These are phyloP conservation scores for Rhododendron kiyosumense DNA, from an alignment of 148 eudicot species.

Conservation along the genomic window DNA sequence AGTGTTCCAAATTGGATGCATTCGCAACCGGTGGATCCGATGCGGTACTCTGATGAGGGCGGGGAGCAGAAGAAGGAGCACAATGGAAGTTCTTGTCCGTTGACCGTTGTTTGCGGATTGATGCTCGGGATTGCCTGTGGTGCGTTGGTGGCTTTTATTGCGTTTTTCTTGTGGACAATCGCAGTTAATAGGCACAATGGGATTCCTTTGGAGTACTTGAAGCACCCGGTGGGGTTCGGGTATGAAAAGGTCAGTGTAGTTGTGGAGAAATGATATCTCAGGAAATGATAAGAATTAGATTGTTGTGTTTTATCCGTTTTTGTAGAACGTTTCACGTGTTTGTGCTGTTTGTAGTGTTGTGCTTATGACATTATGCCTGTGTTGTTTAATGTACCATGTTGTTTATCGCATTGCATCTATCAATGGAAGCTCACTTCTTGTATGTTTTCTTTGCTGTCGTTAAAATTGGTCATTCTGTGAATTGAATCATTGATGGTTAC, in stretches of 20 bases:
- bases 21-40: slow-evolving; percentile 52
- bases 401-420: background rate
- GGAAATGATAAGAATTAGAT: background rate
- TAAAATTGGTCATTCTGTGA: background rate
- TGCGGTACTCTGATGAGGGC: slow-evolving; percentile 5
- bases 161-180: slow-evolving; percentile 43
- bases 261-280: slow-evolving; percentile 1
- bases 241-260: slow-evolving; percentile 56
- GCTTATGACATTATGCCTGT: background rate
- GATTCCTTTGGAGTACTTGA: slow-evolving; percentile 25
- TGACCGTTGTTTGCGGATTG: slow-evolving; percentile 46
- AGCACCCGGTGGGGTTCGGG: slow-evolving; percentile 32
- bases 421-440: background rate
- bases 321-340: background rate
- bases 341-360: background rate
- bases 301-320: background rate
- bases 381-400: background rate
- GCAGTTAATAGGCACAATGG: slow-evolving; percentile 22
- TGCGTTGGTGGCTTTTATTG: slow-evolving; percentile 39
- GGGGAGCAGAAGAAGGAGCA: slow-evolving; percentile 11
- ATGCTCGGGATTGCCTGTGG: slow-evolving; percentile 59
- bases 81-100: slow-evolving; percentile 25
- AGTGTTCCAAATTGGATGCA: slow-evolving; percentile 47
- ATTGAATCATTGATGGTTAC: background rate
- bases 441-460: background rate